phyloP scores from a whole-genome alignment of 176 grass and related monocot genomes.

The Panicum miliaceum region DNA sequence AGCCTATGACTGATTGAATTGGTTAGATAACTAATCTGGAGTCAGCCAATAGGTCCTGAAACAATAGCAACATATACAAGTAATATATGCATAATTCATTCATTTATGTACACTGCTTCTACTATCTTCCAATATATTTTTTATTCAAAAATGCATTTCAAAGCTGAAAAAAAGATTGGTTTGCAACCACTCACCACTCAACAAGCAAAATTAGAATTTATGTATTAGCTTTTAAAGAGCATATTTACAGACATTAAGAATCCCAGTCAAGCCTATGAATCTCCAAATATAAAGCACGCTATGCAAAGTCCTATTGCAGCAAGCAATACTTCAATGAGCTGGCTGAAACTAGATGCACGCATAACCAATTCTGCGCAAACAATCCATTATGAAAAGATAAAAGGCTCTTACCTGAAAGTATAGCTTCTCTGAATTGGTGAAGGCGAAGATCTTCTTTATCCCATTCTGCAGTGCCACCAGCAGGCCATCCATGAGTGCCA shows the following conservation, averaged over 20 bases:
- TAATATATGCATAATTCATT: neutral
- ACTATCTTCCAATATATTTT: neutral
- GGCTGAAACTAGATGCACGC: neutral
- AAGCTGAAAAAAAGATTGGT: neutral
- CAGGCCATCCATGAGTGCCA: conserved; percentile 94
- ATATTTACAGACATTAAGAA: neutral
- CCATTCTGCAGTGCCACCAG: conserved; percentile 79
- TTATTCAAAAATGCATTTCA: conserved; percentile 8
- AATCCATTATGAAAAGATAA: neutral
- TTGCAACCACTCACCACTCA: neutral
- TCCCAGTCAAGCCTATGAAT: conserved; percentile 10
- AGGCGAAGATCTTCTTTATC: conserved; percentile 81
- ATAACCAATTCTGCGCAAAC: neutral
- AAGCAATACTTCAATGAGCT: neutral
- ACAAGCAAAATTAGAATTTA: neutral
- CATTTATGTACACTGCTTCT: neutral
- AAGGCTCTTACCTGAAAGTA: conserved; percentile 87
- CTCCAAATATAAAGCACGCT: neutral
- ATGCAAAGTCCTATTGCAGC: neutral
- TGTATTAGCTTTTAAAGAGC: neutral
- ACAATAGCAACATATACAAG: neutral
- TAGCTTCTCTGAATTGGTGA: conserved; percentile 89
- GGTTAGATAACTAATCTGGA: neutral
- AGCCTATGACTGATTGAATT: neutral
- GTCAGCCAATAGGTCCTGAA: neutral